Evolutionary conservation across 306 rosid genomes (phyloP), one percentile per base, ranked within the genome.

Genomic region (Heteromeles arbutifolia): DNA sequence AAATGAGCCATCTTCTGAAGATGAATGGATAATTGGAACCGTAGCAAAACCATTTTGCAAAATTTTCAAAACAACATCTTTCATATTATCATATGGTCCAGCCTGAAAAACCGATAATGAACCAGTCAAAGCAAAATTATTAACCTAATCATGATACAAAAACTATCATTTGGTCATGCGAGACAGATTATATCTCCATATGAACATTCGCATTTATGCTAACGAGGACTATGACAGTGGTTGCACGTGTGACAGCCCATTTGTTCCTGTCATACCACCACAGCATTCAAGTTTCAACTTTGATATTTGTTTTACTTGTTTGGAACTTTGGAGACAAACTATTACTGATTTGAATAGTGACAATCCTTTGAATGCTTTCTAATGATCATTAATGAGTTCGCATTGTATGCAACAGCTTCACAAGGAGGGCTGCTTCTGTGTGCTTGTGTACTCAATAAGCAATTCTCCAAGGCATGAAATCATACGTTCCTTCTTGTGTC

Each of bases 31-130:
- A 67, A 96, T 77, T 44, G 99, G 99, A 84, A 96, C 90, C 3
- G 97, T 90, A 59, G 99, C 92, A 75, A 96, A 91, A 87, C 84
- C 90, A 84, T 88, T 88, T 84, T 92, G 97, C 82, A 96, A 83
- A 67, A 96, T 84, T 84, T 88, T 90, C 82, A 90, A 43, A 68
- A 92, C 92, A 89, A 90, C 78, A 69, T 92, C 99, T 80, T 92
- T 90, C 85, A 96, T 76, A 81, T 92, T 90, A 74, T 96, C 99
- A 79, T 84, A 82, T 22, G 99, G 99, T 66, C 96, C 92, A 41
- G 93, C 93, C 99, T 96, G 87, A 84, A 80, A 28, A 59, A 37
- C 59, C 28, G 17, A 50, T 62, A 37, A 48, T 48, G 54, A 48
- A 48, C 21, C 66, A 6, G 29, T 24, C 34, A 12, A 61, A 61